These are phyloP conservation scores for Chalciporus pseudorubinellus DNA, from an alignment of 768 basidiomycete genomes.

Conservation along the genomic window DNA sequence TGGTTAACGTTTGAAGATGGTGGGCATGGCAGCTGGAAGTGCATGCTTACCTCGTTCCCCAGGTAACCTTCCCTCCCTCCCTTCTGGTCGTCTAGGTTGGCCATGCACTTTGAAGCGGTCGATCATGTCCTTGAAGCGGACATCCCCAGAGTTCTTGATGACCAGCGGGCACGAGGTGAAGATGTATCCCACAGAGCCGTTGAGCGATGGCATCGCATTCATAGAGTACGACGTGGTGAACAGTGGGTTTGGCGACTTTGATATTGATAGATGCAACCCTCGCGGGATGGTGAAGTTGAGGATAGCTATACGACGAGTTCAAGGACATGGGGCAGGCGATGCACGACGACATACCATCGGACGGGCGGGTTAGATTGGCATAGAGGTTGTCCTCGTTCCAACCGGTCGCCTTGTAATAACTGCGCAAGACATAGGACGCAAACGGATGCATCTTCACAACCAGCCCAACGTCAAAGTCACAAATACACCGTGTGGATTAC, in stretches of 20 bases:
- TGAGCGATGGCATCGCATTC: conserved; percentile 89
- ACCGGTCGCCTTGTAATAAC: conserved; percentile 88
- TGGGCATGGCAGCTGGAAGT: background rate
- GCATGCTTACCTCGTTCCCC: conserved; percentile 71
- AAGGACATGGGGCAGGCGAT: conserved; percentile 3
- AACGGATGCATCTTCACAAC: conserved; percentile 69
- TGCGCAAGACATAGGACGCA: conserved; percentile 82
- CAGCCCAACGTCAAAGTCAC: background rate
- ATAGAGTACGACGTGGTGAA: conserved; percentile 92
- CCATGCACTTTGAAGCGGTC: conserved; percentile 86
- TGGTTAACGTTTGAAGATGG: conserved; percentile 21
- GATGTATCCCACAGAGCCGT: conserved; percentile 91
- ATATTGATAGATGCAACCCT: conserved; percentile 76
- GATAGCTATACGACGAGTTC: conserved; percentile 52
- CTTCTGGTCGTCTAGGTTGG: conserved; percentile 76
- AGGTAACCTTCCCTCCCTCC: conserved; percentile 75
- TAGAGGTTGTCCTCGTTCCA: conserved; percentile 98
- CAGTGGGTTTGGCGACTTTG: conserved; percentile 83
- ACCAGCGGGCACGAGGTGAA: conserved; percentile 85
- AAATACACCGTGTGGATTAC: conserved; percentile 5
- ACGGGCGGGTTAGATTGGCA: conserved; percentile 84
- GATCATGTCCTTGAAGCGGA: conserved; percentile 84
- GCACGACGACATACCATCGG: conserved; percentile 59
- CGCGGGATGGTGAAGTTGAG: conserved; percentile 88
- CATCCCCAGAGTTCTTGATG: conserved; percentile 63